Conservation (phyloP, 2,329 filamentous ascomycete genomes). For the Monilinia aucupariae region DNA sequence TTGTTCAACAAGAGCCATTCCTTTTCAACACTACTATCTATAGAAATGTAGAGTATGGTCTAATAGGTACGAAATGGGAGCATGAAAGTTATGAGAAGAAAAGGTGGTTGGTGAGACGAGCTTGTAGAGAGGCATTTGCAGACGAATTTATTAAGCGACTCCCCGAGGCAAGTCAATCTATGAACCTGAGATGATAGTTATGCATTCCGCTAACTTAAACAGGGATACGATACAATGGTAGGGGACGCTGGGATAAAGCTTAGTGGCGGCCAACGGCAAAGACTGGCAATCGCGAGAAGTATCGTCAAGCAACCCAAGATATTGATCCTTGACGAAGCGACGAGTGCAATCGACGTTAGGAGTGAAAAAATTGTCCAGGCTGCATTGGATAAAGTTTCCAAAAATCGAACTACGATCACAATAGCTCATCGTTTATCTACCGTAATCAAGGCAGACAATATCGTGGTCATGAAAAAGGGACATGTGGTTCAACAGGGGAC, state of each 20-base stretch:
- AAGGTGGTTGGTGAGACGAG: conserved; percentile 34
- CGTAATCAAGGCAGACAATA: conserved; percentile 85
- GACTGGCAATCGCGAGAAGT: conserved; percentile 61
- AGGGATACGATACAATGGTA: conserved; percentile 64
- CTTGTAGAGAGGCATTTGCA: conserved; percentile 51
- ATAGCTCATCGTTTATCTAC: conserved; percentile 88
- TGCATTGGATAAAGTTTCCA: conserved; percentile 73
- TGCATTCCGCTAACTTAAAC: background rate
- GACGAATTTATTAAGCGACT: conserved; percentile 50
- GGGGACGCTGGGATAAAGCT: conserved; percentile 72
- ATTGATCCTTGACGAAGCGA: conserved; percentile 57
- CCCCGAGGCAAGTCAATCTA: conserved; percentile 37
- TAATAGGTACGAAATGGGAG: conserved; percentile 25
- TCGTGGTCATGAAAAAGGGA: conserved; percentile 71
- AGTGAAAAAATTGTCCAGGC: conserved; percentile 87
- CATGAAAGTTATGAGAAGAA: conserved; percentile 18
- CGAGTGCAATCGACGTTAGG: conserved; percentile 67
- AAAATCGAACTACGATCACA: conserved; percentile 82
- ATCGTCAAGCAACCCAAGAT: conserved; percentile 50
- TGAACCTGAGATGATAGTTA: background rate
- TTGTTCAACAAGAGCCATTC: conserved; percentile 52
- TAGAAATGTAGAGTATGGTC: conserved; percentile 25
- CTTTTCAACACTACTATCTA: conserved; percentile 47
- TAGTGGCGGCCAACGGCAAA: conserved; percentile 74
- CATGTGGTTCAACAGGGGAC: conserved; percentile 69